A percentile compares a stretch with the other conserved stretches of the same genome.
Conservation (phyloP, 768 basidiomycete genomes). For the Strobilomyces echinocephalus region DNA sequence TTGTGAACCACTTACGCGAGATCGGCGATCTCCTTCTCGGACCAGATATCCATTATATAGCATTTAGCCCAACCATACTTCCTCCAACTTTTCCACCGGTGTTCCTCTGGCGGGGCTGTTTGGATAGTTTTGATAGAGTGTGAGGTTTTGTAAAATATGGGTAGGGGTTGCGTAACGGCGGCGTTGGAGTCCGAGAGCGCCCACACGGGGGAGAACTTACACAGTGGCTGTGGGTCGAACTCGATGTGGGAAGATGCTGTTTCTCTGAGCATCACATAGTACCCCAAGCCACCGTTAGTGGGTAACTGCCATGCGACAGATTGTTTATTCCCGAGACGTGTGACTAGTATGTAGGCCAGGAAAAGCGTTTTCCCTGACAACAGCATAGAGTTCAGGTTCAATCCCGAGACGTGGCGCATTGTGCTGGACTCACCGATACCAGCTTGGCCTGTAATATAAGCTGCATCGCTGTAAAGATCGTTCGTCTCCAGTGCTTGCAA, state of each 20-base stretch:
- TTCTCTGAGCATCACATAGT: not conserved
- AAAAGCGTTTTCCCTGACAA: not conserved
- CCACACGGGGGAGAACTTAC: not conserved
- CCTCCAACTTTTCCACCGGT: not conserved
- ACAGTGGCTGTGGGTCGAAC: too few species aligned
- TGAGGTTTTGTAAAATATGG: not conserved
- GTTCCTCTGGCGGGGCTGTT: not conserved
- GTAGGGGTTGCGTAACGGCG: rapidly evolving
- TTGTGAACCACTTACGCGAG: not conserved
- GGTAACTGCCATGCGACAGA: not conserved
- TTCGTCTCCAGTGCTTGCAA: not conserved
- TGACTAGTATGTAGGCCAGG: not conserved
- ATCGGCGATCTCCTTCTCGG: too few species aligned
- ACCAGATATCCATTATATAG: too few species aligned
- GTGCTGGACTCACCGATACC: not conserved
- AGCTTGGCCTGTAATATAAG: not conserved
- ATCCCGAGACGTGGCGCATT: not conserved
- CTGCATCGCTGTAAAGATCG: not conserved
- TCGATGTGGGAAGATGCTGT: not conserved
- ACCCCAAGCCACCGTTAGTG: too few species aligned
- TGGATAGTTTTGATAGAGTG: not conserved
- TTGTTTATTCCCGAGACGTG: not conserved
- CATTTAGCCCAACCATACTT: not conserved
- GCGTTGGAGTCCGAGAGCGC: not conserved
- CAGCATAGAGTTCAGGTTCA: not conserved